phyloP scores from a whole-genome alignment of 2,329 filamentous ascomycete species.

The Tolypocladium cylindrosporum region DNA sequence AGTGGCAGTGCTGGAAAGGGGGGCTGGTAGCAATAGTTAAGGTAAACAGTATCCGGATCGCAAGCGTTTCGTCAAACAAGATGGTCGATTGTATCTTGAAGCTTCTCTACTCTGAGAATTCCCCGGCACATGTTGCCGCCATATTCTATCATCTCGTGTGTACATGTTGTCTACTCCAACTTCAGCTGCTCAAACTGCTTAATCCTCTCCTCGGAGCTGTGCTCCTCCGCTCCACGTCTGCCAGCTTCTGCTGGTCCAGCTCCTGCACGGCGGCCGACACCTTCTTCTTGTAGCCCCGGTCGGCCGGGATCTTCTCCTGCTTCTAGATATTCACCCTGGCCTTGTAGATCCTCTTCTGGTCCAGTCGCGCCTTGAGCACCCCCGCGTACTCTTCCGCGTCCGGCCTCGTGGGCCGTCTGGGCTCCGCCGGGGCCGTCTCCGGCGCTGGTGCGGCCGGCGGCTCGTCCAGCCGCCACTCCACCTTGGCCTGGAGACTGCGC shows the following conservation, averaged over 20 bases:
- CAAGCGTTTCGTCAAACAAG: neutral
- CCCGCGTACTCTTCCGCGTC: conserved; percentile 63
- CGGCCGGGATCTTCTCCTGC: conserved; percentile 65
- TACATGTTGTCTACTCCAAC: conserved; percentile 28
- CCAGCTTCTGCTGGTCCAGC: conserved; percentile 59
- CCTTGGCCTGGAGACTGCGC: conserved; percentile 42
- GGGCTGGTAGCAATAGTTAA: too few species aligned
- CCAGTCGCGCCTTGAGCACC: conserved; percentile 72
- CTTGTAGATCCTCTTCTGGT: conserved; percentile 68
- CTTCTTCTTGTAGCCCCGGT: conserved; percentile 66
- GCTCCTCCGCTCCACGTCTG: conserved; percentile 63
- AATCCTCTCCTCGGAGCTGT: conserved; percentile 71
- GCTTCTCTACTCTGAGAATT: neutral
- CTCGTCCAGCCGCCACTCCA: conserved; percentile 37
- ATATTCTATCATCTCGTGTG: neutral
- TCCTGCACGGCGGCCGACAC: conserved; percentile 63
- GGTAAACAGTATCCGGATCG: neutral
- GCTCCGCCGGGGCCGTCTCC: conserved; percentile 3
- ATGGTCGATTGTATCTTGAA: neutral
- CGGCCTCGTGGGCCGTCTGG: conserved; percentile 9
- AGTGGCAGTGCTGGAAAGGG: too few species aligned
- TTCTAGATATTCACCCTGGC: conserved; percentile 56
- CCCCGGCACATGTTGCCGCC: too few species aligned
- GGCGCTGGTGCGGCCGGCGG: conserved; percentile 28
- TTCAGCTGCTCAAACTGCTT: conserved; percentile 81